Evolutionary conservation across 2,329 filamentous ascomycete genomes (phyloP).

Genomic region (Pseudocercospora musae): DNA sequence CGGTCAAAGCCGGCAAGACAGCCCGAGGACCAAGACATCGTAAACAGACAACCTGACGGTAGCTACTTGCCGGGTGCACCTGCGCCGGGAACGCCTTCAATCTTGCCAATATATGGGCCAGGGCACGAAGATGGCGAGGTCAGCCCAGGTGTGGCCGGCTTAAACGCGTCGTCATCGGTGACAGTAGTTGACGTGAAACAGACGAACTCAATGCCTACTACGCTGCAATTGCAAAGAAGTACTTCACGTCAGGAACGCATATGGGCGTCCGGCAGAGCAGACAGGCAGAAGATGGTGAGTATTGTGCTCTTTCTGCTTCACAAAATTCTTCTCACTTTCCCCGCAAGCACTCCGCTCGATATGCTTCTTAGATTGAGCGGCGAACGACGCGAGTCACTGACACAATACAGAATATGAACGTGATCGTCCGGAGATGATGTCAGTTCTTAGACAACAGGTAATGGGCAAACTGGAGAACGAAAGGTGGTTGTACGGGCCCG

Average conservation of each 20-base stretch:
- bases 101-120: conserved; percentile 10
- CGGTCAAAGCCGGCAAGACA: conserved; percentile 11
- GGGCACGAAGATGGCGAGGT: conserved; percentile 12
- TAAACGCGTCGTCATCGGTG: background rate
- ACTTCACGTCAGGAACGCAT: conserved; percentile 29
- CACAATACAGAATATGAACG: conserved; percentile 25
- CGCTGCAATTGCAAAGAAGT: conserved; percentile 23
- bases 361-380: background rate
- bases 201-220: conserved; percentile 24
- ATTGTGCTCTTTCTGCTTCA: background rate
- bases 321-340: background rate
- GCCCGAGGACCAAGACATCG: conserved; percentile 26
- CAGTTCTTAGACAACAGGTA: conserved; percentile 23
- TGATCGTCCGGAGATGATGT: conserved; percentile 22
- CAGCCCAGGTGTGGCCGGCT: conserved; percentile 2
- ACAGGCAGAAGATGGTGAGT: conserved; percentile 28
- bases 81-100: conserved; percentile 4
- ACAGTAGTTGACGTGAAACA: background rate
- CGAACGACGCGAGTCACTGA: background rate
- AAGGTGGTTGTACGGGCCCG: conserved; percentile 29
- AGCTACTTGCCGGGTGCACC: conserved; percentile 24
- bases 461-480: conserved; percentile 29
- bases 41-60: conserved; percentile 30
- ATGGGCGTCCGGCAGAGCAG: conserved; percentile 21
- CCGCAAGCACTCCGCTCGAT: background rate